Percentiles rank a stretch among this genome's conserved stretches.
These are phyloP conservation scores for Fusarium sp. DNA, from an alignment of 2,329 filamentous ascomycete species.

Conservation along the genomic window DNA sequence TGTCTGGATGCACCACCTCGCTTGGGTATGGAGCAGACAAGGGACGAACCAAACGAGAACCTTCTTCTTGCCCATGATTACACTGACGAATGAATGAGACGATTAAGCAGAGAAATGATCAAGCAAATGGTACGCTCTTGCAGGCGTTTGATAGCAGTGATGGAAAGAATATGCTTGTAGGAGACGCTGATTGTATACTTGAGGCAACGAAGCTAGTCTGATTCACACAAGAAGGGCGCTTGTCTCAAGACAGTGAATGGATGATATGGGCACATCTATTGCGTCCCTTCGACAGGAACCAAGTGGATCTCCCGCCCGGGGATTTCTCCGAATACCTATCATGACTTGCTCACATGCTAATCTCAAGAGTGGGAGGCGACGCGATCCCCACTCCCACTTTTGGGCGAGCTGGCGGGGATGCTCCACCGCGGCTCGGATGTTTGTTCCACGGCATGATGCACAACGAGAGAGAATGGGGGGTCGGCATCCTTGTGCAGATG, in stretches of 20 bases:
- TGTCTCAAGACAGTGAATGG: not conserved
- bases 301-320: not conserved
- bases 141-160: too few relatives aligned
- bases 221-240: not conserved
- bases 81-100: not conserved
- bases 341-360: conserved; percentile 1
- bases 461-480: too few relatives aligned
- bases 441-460: not conserved
- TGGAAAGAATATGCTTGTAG: too few relatives aligned
- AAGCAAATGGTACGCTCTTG: too few relatives aligned
- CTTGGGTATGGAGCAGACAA: not conserved
- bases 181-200: not conserved
- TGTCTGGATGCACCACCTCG: not conserved
- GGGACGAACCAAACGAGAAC: conserved; percentile 50
- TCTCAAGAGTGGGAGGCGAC: conserved; percentile 8
- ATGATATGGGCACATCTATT: too few relatives aligned
- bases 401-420: not conserved
- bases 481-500: not conserved
- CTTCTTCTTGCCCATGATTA: conserved; percentile 55
- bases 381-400: conserved; percentile 7
- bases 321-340: not conserved
- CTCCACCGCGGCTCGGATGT: conserved; percentile 3
- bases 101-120: too few relatives aligned
- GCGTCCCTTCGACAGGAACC: too few relatives aligned
- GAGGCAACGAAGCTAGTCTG: not conserved